Evolutionary conservation across 2,329 filamentous ascomycete species (phyloP), one percentile per base, ranked within the genome.

Genomic region (Penicillium sclerotiorum): DNA sequence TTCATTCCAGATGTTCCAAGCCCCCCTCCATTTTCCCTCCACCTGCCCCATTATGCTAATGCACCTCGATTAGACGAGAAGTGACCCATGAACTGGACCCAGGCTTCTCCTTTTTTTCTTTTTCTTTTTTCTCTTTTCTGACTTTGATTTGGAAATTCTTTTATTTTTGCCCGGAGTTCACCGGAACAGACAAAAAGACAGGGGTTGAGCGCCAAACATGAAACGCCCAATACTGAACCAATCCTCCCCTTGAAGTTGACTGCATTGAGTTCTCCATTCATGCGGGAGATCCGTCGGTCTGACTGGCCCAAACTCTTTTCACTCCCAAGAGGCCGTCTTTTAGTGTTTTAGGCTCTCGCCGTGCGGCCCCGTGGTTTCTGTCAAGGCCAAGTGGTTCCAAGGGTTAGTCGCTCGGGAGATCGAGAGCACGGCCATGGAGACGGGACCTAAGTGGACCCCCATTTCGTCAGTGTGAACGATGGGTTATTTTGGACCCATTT

Each of bases 401-500:
- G 32, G 41, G 18, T 35, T 32, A 37, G 47, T 42, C 22, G 21
- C 35, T 45, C 48, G 50, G 47, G 40, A 47, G 38, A 36, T 41
- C 45, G 49, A 36, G 23, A 50, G 46, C 45, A 42, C 28, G 32
- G 17, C 22, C 37, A 46, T 42, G 40, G n/a, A 39, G 12, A 43
- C 44, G 36, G 42, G 15, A 45, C 8, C 38, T 33, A 32, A 45
- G 49, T 57, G 51, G 54, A 47, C 33, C 49, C 17, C 20, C 13
- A n/a, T 50, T 55, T 39, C 52, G 45, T 53, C 52, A 53, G 25
- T 35, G 28, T 52, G 47, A 39, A 52, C 47, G 43, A 50, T 55
- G 47, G 23, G 51, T 55, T 44, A 40, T 28, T 32, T 37, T 18
- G 25, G 27, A 30, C 27, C 25, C 20, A 49, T 47, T 11, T 44